These are phyloP conservation scores for Salix viminalis DNA, from an alignment of 345 rosid species.

Conservation along the genomic window DNA sequence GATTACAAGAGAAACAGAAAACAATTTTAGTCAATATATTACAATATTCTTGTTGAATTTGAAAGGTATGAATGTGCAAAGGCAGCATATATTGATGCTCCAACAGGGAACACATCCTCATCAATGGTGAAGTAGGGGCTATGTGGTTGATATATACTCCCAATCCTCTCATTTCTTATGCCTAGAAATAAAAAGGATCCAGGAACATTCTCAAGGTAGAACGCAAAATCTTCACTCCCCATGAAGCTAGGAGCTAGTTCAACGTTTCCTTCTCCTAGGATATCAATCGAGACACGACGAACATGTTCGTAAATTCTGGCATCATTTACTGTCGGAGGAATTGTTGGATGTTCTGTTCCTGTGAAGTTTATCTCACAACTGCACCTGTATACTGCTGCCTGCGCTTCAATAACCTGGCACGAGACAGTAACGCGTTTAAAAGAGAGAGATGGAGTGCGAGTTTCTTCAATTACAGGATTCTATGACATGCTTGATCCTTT, in stretches of 20 bases:
- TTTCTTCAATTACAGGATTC: background rate
- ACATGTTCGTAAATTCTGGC: conserved; percentile 30
- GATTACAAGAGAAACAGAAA: background rate
- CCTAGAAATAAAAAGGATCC: conserved; percentile 47
- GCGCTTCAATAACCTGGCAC: conserved; percentile 18
- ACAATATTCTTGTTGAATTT: background rate
- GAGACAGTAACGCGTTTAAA: too few species aligned
- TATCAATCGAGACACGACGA: conserved; percentile 19
- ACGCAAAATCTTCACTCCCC: conserved; percentile 70
- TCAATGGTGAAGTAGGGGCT: conserved; percentile 51
- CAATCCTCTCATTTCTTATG: conserved; percentile 35
- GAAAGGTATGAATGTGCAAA: conserved; percentile 48
- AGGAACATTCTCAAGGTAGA: conserved; percentile 42
- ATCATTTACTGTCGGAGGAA: conserved; percentile 55
- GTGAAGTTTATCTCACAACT: conserved; percentile 39
- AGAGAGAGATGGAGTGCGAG: background rate
- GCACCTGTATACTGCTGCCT: conserved; percentile 55
- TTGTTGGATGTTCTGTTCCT: conserved; percentile 36
- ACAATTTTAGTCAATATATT: background rate
- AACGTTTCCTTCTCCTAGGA: conserved; percentile 46
- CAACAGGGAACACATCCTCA: conserved; percentile 50
- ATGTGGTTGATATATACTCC: conserved; percentile 37
- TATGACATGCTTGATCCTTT: background rate
- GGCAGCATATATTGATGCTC: conserved; percentile 47
- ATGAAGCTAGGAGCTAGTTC: conserved; percentile 35